phyloP scores from a whole-genome alignment of 2,329 filamentous ascomycete genomes.

The Colletotrichum sp. region DNA sequence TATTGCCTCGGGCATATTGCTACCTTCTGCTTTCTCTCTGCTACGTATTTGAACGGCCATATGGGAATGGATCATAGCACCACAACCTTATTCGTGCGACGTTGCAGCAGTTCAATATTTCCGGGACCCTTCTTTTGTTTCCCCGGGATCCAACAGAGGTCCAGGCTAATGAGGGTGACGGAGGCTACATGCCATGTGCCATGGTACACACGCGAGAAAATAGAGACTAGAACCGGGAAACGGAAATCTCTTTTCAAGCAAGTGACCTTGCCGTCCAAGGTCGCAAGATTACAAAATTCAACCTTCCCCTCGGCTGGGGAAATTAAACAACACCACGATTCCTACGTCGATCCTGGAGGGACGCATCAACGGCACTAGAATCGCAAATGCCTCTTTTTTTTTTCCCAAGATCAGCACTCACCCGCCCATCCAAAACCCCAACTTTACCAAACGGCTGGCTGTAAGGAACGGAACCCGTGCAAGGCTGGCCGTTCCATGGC shows the following conservation, averaged over 20 bases:
- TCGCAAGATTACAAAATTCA: conserved; percentile 7
- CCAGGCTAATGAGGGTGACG: background rate
- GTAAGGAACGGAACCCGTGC: background rate
- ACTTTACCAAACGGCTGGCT: background rate
- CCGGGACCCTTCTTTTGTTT: conserved; percentile 11
- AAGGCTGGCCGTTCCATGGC: background rate
- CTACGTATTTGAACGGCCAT: background rate
- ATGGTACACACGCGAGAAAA: background rate
- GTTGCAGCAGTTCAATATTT: conserved; percentile 1
- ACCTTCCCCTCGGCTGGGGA: conserved; percentile 12
- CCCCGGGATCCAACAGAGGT: background rate
- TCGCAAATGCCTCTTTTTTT: background rate
- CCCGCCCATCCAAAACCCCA: background rate
- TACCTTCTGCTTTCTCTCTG: background rate
- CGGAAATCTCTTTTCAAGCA: conserved; percentile 1
- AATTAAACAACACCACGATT: conserved; percentile 9
- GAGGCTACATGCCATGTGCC: background rate
- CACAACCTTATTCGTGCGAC: conserved; percentile 16
- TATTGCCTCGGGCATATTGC: background rate
- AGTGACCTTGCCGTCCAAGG: conserved; percentile 8
- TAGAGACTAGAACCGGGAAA: background rate
- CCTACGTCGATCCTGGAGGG: conserved; percentile 7
- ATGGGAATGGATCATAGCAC: background rate
- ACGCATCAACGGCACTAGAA: background rate
- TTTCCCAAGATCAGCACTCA: background rate